Conservation (phyloP, 306 rosid genomes). For the Senna siamea region DNA sequence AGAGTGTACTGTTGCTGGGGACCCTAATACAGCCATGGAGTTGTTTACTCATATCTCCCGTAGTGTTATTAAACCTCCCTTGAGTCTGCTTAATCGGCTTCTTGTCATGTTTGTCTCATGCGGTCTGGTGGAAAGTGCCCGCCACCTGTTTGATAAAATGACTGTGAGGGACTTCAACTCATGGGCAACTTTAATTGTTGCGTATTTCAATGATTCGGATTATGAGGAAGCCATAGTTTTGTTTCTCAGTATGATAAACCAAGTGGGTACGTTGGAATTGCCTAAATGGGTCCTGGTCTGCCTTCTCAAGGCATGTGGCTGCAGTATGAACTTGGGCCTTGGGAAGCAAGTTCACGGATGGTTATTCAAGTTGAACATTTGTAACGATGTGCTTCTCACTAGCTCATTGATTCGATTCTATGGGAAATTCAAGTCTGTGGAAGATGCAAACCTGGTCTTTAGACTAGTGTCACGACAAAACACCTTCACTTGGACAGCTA, state of each 20-base stretch:
- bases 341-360: constrained; percentile 65
- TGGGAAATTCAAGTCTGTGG: constrained; percentile 50
- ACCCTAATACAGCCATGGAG: constrained; percentile 46
- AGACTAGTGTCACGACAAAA: constrained; percentile 37
- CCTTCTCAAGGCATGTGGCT: constrained; percentile 54
- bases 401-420: constrained; percentile 59
- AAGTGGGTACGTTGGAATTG: constrained; percentile 33
- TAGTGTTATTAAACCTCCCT: constrained; percentile 35
- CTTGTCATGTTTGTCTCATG: constrained; percentile 55
- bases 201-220: constrained; percentile 36
- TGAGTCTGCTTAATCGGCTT: constrained; percentile 46
- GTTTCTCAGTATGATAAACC: constrained; percentile 43
- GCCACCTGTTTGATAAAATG: constrained; percentile 48
- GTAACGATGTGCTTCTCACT: constrained; percentile 41
- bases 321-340: constrained; percentile 41
- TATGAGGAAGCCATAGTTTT: constrained; percentile 37
- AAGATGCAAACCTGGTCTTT: constrained; percentile 54
- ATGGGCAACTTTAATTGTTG: constrained; percentile 59
- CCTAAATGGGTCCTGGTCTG: constrained; percentile 58
- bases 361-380: constrained; percentile 46
- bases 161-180: constrained; percentile 46
- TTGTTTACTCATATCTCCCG: constrained; percentile 48
- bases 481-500: constrained; percentile 59
- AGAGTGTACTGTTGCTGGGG: constrained; percentile 51
- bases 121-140: constrained; percentile 39